Percentiles rank a stretch among this genome's conserved stretches.
Conservation (phyloP, 2,329 filamentous ascomycete species). For the Penicillium sp. region DNA sequence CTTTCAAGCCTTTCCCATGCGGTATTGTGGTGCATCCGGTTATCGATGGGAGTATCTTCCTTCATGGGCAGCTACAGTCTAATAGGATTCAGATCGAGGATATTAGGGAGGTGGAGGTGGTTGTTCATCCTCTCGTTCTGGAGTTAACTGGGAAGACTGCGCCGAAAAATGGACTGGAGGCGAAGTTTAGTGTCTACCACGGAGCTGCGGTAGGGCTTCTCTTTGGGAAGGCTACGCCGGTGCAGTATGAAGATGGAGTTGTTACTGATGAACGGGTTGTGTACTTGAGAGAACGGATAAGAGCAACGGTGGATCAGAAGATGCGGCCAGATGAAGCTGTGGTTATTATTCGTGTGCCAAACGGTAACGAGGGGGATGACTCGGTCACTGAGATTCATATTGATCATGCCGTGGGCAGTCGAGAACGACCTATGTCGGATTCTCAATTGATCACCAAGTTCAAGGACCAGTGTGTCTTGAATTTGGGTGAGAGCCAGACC, state of each 20-base stretch:
- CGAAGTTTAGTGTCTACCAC: slow-evolving; percentile 62
- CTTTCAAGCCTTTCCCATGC: slow-evolving; percentile 63
- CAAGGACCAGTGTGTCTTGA: slow-evolving; percentile 49
- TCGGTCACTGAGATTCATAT: slow-evolving; percentile 50
- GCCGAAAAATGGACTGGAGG: slow-evolving; percentile 56
- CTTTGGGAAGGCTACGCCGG: slow-evolving; percentile 56
- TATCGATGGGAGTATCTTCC: slow-evolving; percentile 57
- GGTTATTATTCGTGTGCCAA: slow-evolving; percentile 42
- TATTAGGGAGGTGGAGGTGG: slow-evolving; percentile 47
- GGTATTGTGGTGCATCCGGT: slow-evolving; percentile 62
- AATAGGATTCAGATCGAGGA: slow-evolving; percentile 35
- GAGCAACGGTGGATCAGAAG: slow-evolving; percentile 46
- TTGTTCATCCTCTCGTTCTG: slow-evolving; percentile 57
- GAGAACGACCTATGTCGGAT: slow-evolving; percentile 54
- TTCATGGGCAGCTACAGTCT: slow-evolving; percentile 45
- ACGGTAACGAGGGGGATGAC: slow-evolving; percentile 31
- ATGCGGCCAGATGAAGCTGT: slow-evolving; percentile 50
- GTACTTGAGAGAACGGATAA: slow-evolving; percentile 50
- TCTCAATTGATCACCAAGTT: slow-evolving; percentile 55
- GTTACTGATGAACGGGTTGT: slow-evolving; percentile 50
- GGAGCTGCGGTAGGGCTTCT: slow-evolving; percentile 57
- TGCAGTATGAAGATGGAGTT: slow-evolving; percentile 55
- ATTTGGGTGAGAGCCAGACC: slow-evolving; percentile 46
- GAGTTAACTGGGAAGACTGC: slow-evolving; percentile 57
- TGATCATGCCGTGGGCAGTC: slow-evolving; percentile 55